phyloP scores from a whole-genome alignment of 1,284 basidiomycete genomes.

The Gymnopus androsaceus region DNA sequence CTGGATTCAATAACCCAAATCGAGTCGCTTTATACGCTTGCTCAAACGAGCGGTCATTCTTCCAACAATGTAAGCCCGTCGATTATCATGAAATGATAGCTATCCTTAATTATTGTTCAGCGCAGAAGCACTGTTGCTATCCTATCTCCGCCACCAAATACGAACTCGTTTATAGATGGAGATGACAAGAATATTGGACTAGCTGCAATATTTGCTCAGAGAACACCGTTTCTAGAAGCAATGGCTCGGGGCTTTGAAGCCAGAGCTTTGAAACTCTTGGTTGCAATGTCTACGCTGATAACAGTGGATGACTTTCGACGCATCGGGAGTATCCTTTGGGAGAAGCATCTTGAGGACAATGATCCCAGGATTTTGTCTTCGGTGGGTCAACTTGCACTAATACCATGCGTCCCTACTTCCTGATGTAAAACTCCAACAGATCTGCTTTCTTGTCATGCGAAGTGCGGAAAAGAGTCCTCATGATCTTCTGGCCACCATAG shows the following conservation, averaged over 20 bases:
- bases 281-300: constrained; percentile 58
- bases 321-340: constrained; percentile 59
- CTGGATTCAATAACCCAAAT: constrained; percentile 44
- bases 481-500: constrained; percentile 50
- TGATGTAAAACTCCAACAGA: constrained; percentile 36
- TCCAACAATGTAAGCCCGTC: constrained; percentile 42
- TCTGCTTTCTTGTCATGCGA: constrained; percentile 71
- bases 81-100: not conserved
- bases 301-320: constrained; percentile 46
- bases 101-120: constrained; percentile 29
- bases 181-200: constrained; percentile 25
- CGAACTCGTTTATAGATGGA: constrained; percentile 22
- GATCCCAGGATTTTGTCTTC: constrained; percentile 49
- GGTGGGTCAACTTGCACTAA: constrained; percentile 37
- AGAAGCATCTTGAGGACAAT: constrained; percentile 44
- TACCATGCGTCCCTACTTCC: not conserved
- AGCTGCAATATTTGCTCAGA: constrained; percentile 35
- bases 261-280: constrained; percentile 58
- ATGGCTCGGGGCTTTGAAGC: constrained; percentile 47
- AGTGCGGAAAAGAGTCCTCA: constrained; percentile 61
- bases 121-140: constrained; percentile 48
- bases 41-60: constrained; percentile 45
- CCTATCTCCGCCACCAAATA: constrained; percentile 32
- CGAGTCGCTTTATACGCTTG: constrained; percentile 50
- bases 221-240: constrained; percentile 41